Conservation (phyloP, 768 basidiomycete species). For the Suillus ampliporus region DNA sequence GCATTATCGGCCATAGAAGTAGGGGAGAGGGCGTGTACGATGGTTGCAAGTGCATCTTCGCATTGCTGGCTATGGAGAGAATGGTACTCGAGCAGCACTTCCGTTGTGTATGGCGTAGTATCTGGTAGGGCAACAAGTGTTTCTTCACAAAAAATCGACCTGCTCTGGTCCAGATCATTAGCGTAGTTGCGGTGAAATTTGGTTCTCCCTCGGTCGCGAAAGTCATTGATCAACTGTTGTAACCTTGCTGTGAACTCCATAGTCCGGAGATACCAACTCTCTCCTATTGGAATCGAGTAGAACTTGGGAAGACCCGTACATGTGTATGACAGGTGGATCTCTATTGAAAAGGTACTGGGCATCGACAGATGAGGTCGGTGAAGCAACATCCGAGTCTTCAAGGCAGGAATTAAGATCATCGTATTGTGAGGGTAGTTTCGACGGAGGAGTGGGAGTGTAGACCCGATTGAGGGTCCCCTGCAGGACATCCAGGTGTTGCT, state of each 20-base stretch:
- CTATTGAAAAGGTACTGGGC: slow-evolving; percentile 12
- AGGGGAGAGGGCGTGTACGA: background rate
- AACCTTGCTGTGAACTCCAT: slow-evolving; percentile 1
- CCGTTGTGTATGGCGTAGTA: background rate
- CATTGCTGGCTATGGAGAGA: background rate
- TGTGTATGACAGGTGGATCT: slow-evolving; percentile 6
- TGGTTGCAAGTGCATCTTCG: background rate
- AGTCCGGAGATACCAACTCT: background rate
- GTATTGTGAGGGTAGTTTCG: too few relatives aligned
- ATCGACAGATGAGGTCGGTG: background rate
- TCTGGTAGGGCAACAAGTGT: background rate
- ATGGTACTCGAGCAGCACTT: background rate
- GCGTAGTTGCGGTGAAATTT: slow-evolving; percentile 21
- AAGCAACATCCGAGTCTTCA: too few relatives aligned
- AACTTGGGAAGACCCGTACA: background rate
- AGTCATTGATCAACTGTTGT: slow-evolving; percentile 11
- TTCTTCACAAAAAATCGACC: background rate
- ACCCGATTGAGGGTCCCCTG: too few relatives aligned
- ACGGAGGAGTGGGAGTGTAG: too few relatives aligned
- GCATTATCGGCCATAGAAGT: background rate
- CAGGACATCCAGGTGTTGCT: too few relatives aligned
- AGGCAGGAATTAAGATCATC: too few relatives aligned
- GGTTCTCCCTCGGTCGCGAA: slow-evolving; percentile 1
- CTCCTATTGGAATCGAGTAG: background rate
- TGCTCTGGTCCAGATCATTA: slow-evolving; percentile 13